Evolutionary conservation across 78 protist species (phyloP).

Genomic region (Protostelium mycophagum): DNA sequence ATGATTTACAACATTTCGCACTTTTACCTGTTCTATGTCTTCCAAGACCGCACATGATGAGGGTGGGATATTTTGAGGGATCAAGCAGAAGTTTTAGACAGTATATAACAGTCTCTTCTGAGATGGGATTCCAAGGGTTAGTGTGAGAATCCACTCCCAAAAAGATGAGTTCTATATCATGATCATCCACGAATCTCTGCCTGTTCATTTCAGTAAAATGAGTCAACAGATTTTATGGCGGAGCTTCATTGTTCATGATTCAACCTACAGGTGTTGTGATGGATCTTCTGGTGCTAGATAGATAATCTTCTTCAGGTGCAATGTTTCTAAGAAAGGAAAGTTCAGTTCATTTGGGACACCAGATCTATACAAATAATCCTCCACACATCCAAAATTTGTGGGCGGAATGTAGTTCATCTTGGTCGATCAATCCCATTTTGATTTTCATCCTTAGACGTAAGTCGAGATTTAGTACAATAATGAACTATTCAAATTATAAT

Average conservation of each 20-base stretch:
- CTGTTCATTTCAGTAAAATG: constrained; percentile 9
- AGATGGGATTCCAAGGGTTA: constrained; percentile 66
- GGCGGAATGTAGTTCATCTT: constrained; percentile 57
- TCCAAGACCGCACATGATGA: constrained; percentile 86
- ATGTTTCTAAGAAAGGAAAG: constrained; percentile 87
- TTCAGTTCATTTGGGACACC: constrained; percentile 86
- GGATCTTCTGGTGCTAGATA: constrained; percentile 86
- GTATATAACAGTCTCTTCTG: constrained; percentile 78
- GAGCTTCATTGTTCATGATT: neutral
- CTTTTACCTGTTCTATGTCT: constrained; percentile 79
- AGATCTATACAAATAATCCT: constrained; percentile 83
- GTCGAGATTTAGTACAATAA: too few species aligned
- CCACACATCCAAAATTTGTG: constrained; percentile 84
- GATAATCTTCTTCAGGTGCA: constrained; percentile 70
- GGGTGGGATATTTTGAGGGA: constrained; percentile 76
- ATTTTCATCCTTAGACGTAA: too few species aligned
- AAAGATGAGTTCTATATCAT: constrained; percentile 70
- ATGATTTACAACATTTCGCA: neutral
- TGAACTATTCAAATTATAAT: too few species aligned
- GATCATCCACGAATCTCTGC: constrained; percentile 69
- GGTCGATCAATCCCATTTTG: too few species aligned
- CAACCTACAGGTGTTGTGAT: constrained; percentile 47
- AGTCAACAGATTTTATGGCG: neutral
- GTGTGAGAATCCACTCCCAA: constrained; percentile 57
- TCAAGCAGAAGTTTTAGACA: constrained; percentile 76